Conservation (phyloP, 1,139 yeast genomes). For the Entelexis paramagnoliae region DNA sequence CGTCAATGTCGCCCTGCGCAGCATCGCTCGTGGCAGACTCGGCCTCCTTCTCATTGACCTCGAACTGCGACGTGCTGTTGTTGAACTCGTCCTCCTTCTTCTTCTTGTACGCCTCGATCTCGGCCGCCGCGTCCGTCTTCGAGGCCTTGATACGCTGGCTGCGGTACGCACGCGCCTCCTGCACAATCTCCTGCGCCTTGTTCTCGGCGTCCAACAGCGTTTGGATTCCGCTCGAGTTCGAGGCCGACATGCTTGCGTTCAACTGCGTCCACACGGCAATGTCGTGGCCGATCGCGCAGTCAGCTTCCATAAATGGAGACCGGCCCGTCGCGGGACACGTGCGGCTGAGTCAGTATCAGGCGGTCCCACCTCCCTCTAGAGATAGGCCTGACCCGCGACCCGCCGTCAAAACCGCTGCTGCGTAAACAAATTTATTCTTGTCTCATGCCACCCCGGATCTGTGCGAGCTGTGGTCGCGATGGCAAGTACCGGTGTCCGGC, state of each 20-base stretch:
- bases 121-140: conserved; percentile 81
- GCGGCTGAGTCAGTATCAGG: too few relatives aligned
- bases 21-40: conserved; percentile 60
- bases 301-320: too few relatives aligned
- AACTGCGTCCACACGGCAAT: neutral
- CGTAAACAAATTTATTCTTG: neutral
- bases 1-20: conserved; percentile 42
- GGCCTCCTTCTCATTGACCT: conserved; percentile 55
- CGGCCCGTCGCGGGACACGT: too few relatives aligned
- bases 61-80: conserved; percentile 34
- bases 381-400: too few relatives aligned
- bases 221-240: conserved; percentile 38
- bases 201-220: conserved; percentile 63
- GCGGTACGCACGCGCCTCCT: conserved; percentile 73
- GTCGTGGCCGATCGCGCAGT: neutral
- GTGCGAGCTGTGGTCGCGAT: conserved; percentile 17
- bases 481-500: conserved; percentile 78
- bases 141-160: conserved; percentile 87
- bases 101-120: conserved; percentile 75
- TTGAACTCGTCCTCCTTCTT: conserved; percentile 77
- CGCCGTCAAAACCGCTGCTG: too few relatives aligned
- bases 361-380: too few relatives aligned
- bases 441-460: conserved; percentile 7
- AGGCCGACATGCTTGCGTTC: conserved; percentile 31
- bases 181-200: conserved; percentile 90